A percentile compares a stretch with the other conserved stretches of the same genome.
phyloP scores from a whole-genome alignment of 768 basidiomycete genomes.

The Myochromella boudieri region DNA sequence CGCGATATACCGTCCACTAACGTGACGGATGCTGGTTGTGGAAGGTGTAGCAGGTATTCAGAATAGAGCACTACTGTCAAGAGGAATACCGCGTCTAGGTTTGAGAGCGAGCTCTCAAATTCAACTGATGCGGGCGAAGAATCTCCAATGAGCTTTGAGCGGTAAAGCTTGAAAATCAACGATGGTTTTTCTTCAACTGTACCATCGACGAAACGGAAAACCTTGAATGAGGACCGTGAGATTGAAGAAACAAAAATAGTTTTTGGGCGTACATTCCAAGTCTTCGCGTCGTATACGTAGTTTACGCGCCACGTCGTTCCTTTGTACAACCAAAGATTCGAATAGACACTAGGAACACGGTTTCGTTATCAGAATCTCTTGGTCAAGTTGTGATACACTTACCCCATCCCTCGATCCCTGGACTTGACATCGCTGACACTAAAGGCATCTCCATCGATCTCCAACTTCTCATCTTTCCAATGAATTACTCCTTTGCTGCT shows the following conservation, averaged over 20 bases:
- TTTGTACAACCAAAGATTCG: constrained; percentile 6
- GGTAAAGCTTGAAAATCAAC: constrained; percentile 5
- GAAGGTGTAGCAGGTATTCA: constrained; percentile 7
- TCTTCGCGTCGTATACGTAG: constrained; percentile 3
- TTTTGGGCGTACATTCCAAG: not conserved
- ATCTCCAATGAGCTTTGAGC: constrained; percentile 1
- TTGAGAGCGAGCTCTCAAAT: not conserved
- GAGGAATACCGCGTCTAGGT: constrained; percentile 6
- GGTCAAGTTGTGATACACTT: not conserved
- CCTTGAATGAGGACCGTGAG: not conserved
- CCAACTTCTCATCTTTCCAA: constrained; percentile 1
- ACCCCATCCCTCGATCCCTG: not conserved
- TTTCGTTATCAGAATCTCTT: not conserved
- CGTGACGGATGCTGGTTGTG: too few relatives aligned
- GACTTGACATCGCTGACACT: not conserved
- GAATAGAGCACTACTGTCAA: constrained; percentile 9
- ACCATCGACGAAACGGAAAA: constrained; percentile 1
- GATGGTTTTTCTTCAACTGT: not conserved
- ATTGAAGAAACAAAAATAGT: not conserved
- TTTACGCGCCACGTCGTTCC: constrained; percentile 5
- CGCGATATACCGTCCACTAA: not conserved
- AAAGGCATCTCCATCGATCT: not conserved
- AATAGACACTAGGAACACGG: not conserved
- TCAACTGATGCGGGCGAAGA: constrained; percentile 2
- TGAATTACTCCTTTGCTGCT: not conserved